Percentiles rank a stretch among this genome's conserved stretches.
phyloP scores from a whole-genome alignment of 768 basidiomycete species.

The Hypsizygus marmoreus region DNA sequence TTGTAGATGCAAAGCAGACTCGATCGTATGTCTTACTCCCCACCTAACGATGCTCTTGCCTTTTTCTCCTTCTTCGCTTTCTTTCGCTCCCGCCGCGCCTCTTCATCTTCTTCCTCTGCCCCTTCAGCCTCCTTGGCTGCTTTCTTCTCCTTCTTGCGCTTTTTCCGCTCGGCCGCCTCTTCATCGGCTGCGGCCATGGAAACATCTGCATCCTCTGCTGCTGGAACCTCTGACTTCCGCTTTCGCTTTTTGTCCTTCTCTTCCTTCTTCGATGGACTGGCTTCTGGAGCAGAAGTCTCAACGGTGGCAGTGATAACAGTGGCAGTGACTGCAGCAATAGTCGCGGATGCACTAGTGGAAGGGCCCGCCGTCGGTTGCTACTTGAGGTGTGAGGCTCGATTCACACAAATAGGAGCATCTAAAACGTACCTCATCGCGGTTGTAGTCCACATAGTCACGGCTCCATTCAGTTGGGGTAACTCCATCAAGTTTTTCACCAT shows the following conservation, averaged over 20 bases:
- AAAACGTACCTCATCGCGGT: constrained; percentile 52
- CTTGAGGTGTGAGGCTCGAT: constrained; percentile 11
- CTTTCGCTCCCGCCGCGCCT: constrained; percentile 62
- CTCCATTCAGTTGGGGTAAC: constrained; percentile 92
- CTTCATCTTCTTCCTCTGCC: constrained; percentile 57
- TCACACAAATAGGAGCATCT: constrained; percentile 7
- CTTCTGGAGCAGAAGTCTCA: constrained; percentile 20
- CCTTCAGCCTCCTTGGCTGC: constrained; percentile 59
- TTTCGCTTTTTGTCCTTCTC: constrained; percentile 87
- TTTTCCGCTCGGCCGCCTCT: constrained; percentile 51
- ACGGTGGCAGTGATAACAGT: constrained; percentile 20
- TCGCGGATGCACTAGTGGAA: constrained; percentile 26
- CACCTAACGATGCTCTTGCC: constrained; percentile 44
- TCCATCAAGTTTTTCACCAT: constrained; percentile 86
- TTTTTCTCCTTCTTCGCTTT: constrained; percentile 73
- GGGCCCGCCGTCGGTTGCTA: constrained; percentile 39
- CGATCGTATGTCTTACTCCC: too few species aligned
- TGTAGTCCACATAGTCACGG: constrained; percentile 92
- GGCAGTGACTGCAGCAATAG: constrained; percentile 23
- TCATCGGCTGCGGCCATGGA: constrained; percentile 41
- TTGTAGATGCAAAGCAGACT: neutral
- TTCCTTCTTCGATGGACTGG: constrained; percentile 43
- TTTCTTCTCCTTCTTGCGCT: constrained; percentile 63
- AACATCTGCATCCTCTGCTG: constrained; percentile 40
- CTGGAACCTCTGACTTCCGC: constrained; percentile 65